These are phyloP conservation scores for Staphylotrichum tortipilum DNA, from an alignment of 495 filamentous ascomycete genomes.

Conservation along the genomic window DNA sequence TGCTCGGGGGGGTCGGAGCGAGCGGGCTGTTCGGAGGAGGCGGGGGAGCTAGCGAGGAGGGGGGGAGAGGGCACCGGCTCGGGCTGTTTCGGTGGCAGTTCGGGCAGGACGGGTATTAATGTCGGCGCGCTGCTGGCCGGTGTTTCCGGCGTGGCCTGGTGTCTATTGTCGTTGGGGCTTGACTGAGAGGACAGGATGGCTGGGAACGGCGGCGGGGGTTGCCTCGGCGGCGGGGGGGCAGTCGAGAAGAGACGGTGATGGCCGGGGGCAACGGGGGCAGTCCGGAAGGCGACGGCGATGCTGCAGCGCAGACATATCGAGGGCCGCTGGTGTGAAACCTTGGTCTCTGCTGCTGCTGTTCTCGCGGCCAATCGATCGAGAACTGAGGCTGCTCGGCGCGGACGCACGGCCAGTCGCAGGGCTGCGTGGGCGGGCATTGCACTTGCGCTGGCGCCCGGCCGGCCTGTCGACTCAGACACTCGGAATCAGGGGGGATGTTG, in stretches of 20 bases:
- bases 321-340: neutral
- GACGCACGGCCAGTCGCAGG: slow-evolving; percentile 22
- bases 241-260: slow-evolving; percentile 17
- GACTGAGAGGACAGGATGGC: too few species aligned
- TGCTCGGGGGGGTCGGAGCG: too few species aligned
- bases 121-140: neutral
- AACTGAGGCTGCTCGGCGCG: slow-evolving; percentile 11
- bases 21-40: neutral
- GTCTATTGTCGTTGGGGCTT: neutral
- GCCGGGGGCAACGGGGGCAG: neutral
- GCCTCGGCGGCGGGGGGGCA: slow-evolving; percentile 10
- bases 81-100: neutral
- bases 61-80: neutral
- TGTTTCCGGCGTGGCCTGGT: neutral
- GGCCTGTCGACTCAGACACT: neutral
- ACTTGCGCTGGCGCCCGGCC: slow-evolving; percentile 13
- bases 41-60: neutral
- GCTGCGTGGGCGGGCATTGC: slow-evolving; percentile 25
- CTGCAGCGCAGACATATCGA: slow-evolving; percentile 12
- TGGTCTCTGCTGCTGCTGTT: neutral
- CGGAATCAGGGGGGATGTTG: neutral
- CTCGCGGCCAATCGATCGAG: slow-evolving; percentile 16
- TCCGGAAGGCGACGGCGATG: neutral
- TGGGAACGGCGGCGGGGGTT: neutral
- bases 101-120: neutral